phyloP scores from a whole-genome alignment of 2,329 filamentous ascomycete species.

The Xylaria sp. region DNA sequence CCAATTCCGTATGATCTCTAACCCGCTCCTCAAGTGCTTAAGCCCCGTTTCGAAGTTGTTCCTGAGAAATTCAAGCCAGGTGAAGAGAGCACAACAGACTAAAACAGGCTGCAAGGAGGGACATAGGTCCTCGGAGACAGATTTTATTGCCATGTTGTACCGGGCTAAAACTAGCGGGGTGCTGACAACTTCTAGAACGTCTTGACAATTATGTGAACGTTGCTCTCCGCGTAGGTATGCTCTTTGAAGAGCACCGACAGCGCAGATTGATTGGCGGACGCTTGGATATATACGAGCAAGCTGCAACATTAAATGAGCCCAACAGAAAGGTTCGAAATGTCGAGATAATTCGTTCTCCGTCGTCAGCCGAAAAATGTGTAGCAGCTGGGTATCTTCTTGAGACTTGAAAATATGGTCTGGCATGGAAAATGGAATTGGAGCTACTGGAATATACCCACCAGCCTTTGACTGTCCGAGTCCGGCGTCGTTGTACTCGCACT shows the following conservation, averaged over 20 bases:
- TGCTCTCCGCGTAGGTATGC: not conserved
- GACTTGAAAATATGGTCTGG: not conserved
- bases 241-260: constrained; percentile 1
- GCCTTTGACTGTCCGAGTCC: too few species aligned
- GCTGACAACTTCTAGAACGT: too few species aligned
- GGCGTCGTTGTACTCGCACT: not conserved
- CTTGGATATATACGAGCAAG: not conserved
- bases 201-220: not conserved
- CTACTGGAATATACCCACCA: too few species aligned
- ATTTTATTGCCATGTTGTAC: too few species aligned
- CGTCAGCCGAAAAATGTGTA: constrained; percentile 1
- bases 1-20: not conserved
- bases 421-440: too few species aligned
- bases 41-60: constrained; percentile 1
- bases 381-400: not conserved
- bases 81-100: constrained; percentile 1
- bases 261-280: not conserved
- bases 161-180: too few species aligned
- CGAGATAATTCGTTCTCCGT: constrained; percentile 2
- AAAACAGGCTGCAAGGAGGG: not conserved
- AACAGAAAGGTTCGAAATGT: not conserved
- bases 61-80: not conserved
- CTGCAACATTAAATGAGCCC: not conserved
- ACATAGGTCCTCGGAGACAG: not conserved
- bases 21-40: not conserved